Base-by-base conservation (phyloP, 2,329 filamentous ascomycete genomes). In the Fusarium sp. region DNA sequence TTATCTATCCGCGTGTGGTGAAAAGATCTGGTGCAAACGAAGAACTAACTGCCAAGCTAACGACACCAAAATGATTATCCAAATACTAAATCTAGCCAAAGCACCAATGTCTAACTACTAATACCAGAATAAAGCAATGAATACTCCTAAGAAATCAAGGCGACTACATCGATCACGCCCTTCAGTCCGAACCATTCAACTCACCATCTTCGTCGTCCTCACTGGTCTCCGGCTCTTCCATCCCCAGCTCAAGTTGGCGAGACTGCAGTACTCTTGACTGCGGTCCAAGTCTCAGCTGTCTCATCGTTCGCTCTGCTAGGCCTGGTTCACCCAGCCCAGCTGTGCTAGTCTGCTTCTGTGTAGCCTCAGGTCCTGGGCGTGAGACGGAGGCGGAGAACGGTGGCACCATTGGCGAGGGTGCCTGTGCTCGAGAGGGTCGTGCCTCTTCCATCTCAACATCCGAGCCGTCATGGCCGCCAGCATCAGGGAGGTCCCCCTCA, bases 391-490 rank as follows among this genome's bases (percentile, higher is more conserved):
- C n/a, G 11, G 51, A 25, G 15, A 25, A 37, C 13, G 17, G 15
- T 35, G 52, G 40, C 3, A 52, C 17, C 33, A 58, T 64, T 25
- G 60, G 59, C 8, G 59, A 52, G 18, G 51, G 31, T 27, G 33
- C 11, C 14, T 47, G 37, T 11, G 31, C 25, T 17, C 35, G 36
- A 10, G 43, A 51, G 8, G 37, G 21, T 13, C 14, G 35, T 11
- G 37, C 11, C 11, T 48, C 60, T 15, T 54, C 51, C 55, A 67
- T 45, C 25, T 42, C 65, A 27, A 59, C 8, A 8, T 69, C 43
- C 13, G 47, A 18, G 11, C 31, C 21, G 18, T 33, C 46, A n/a
- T 36, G 25, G 2, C 35, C 56, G 36, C 25, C 20, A n/a, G 8
- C 36, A 18, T 14, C 39, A 29, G 29, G 23, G 11, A 42, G 41